Percentiles rank a stretch among this genome's conserved stretches.
Conservation (phyloP, 768 basidiomycete species). For the Rhodotorula babjevae region DNA sequence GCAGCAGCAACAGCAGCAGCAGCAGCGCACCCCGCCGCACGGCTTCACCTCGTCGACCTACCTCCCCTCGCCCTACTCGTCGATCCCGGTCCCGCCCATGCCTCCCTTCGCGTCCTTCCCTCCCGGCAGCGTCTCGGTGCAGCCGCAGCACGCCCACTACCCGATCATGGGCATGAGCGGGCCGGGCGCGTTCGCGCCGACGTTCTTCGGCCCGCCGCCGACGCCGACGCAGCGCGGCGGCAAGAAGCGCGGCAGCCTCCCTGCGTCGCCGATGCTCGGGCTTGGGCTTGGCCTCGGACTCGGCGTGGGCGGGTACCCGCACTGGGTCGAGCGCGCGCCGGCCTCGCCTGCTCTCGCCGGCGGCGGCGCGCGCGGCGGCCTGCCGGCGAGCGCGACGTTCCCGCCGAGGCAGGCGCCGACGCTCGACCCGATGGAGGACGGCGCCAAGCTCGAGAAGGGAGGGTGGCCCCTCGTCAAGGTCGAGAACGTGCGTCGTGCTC, state of each 20-base stretch:
- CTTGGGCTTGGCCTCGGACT: too few relatives aligned
- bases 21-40: background rate
- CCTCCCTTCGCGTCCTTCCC: background rate
- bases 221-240: background rate
- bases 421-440: background rate
- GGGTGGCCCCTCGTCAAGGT: conserved; percentile 28
- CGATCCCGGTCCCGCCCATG: background rate
- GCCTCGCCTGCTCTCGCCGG: too few relatives aligned
- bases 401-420: background rate
- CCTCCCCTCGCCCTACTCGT: background rate
- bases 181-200: too few relatives aligned
- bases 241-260: background rate
- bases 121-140: background rate
- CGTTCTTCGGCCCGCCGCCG: background rate
- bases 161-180: too few relatives aligned
- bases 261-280: background rate
- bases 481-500: conserved; percentile 17
- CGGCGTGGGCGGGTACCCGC: background rate
- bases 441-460: background rate
- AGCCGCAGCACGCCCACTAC: background rate
- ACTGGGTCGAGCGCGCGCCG: background rate
- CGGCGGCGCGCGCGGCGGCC: background rate
- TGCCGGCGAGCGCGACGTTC: background rate
- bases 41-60: background rate
- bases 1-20: background rate